Evolutionary conservation across 805 yeast genomes (phyloP).

Genomic region (Candida awuae): DNA sequence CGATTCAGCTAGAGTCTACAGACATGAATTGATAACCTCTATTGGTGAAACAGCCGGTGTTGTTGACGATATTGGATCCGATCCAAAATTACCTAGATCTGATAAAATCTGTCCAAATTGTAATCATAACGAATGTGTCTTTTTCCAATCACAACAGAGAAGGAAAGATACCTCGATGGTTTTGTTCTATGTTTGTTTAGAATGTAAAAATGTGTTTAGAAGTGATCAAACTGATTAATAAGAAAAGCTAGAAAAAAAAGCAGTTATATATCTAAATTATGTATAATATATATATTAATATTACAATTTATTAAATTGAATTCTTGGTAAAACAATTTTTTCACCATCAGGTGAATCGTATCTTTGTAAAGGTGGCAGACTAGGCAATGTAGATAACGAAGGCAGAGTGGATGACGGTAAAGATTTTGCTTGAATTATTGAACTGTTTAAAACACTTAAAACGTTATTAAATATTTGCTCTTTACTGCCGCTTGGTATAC

Average conservation of each 20-base stretch:
- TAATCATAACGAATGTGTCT: conserved; percentile 82
- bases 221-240: conserved; percentile 12
- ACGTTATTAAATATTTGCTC: conserved; percentile 6
- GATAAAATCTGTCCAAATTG: conserved; percentile 92
- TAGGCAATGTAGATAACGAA: too few relatives aligned
- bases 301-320: not conserved
- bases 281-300: not conserved
- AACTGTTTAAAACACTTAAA: not conserved
- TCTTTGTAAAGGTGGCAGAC: not conserved
- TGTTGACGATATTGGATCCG: conserved; percentile 89
- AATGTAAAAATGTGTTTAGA: conserved; percentile 71
- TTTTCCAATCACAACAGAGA: conserved; percentile 93
- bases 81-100: conserved; percentile 96
- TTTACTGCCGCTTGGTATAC: conserved; percentile 2
- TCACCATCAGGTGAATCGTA: too few relatives aligned
- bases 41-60: conserved; percentile 97
- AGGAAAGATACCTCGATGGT: conserved; percentile 94
- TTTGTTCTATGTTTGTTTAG: conserved; percentile 82
- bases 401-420: too few relatives aligned
- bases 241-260: not conserved
- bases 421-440: conserved; percentile 2
- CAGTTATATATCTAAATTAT: not conserved
- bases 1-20: conserved; percentile 74
- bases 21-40: conserved; percentile 87
- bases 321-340: conserved; percentile 1